These are phyloP conservation scores for Hortaea werneckii DNA, from an alignment of 2,329 filamentous ascomycete species.

Conservation along the genomic window DNA sequence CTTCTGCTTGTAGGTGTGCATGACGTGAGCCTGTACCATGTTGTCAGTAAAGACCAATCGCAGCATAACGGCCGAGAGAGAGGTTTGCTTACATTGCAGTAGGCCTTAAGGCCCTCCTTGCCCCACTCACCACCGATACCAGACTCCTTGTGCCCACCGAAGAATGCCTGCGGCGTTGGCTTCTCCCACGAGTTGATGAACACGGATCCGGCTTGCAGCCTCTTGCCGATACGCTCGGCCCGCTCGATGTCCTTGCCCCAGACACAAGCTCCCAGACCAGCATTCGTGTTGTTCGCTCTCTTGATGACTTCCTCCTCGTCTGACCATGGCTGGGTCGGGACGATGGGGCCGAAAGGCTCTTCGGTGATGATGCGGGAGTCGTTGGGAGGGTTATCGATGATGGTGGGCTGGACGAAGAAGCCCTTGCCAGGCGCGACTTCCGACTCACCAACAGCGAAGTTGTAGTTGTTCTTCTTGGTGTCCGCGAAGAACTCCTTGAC, in stretches of 20 bases:
- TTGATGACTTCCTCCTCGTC: slow-evolving; percentile 38
- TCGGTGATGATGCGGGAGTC: slow-evolving; percentile 32
- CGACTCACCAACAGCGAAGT: slow-evolving; percentile 45
- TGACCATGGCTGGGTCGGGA: slow-evolving; percentile 37
- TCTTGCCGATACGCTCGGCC: slow-evolving; percentile 37
- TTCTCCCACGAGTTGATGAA: slow-evolving; percentile 46
- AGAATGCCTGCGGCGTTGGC: slow-evolving; percentile 40
- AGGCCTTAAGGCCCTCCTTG: slow-evolving; percentile 34
- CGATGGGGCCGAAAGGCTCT: slow-evolving; percentile 44
- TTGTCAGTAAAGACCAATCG: background rate
- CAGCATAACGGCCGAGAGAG: no score
- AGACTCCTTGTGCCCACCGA: slow-evolving; percentile 65
- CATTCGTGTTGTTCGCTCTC: slow-evolving; percentile 39
- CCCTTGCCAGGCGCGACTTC: slow-evolving; percentile 33
- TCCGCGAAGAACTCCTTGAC: slow-evolving; percentile 34
- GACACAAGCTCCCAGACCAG: slow-evolving; percentile 45
- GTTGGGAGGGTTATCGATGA: slow-evolving; percentile 38
- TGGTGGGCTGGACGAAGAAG: slow-evolving; percentile 35
- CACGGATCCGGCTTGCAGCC: slow-evolving; percentile 45
- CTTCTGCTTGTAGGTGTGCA: slow-evolving; percentile 36
- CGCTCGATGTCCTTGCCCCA: slow-evolving; percentile 42
- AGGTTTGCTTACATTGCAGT: slow-evolving; percentile 29
- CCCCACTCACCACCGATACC: slow-evolving; percentile 23
- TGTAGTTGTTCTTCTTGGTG: slow-evolving; percentile 31
- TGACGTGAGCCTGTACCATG: slow-evolving; percentile 27